A percentile compares a stretch with the other conserved stretches of the same genome.
Conservation (phyloP, 768 basidiomycete genomes). For the Cytidiella melzeri region DNA sequence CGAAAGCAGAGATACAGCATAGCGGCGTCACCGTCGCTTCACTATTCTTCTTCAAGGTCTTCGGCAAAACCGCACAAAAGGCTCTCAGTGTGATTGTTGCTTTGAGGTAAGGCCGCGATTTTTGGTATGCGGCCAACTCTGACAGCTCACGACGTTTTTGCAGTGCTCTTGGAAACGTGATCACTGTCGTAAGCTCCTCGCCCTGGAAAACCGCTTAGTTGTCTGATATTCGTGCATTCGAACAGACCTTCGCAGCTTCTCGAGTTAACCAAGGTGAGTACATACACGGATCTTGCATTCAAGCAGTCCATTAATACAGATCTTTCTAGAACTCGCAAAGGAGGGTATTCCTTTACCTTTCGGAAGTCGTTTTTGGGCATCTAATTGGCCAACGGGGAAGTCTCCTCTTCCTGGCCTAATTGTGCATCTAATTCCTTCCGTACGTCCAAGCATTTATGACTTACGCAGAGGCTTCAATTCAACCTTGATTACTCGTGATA, state of each 20-base stretch:
- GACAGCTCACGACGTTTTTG: background rate
- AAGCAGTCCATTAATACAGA: background rate
- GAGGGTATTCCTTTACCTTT: constrained; percentile 58
- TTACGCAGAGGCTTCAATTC: background rate
- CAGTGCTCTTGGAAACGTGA: constrained; percentile 29
- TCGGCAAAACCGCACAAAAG: constrained; percentile 44
- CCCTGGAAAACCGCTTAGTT: too few relatives aligned
- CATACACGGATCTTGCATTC: background rate
- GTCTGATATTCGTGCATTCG: too few relatives aligned
- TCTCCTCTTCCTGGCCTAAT: constrained; percentile 52
- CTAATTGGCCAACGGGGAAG: constrained; percentile 55
- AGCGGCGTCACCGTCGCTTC: constrained; percentile 53
- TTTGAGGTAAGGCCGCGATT: constrained; percentile 34
- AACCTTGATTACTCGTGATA: background rate
- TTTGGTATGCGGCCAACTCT: background rate
- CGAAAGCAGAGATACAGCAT: constrained; percentile 42
- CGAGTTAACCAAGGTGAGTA: constrained; percentile 44
- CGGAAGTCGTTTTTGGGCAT: constrained; percentile 54
- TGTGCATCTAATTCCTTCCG: constrained; percentile 49
- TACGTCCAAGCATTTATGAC: constrained; percentile 16
- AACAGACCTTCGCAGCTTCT: constrained; percentile 44
- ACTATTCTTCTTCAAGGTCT: constrained; percentile 54
- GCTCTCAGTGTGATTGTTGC: constrained; percentile 55
- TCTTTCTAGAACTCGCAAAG: constrained; percentile 44
- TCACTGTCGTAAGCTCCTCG: constrained; percentile 17